phyloP scores from a whole-genome alignment of 2,329 filamentous ascomycete species.

The Huntiella omanensis region DNA sequence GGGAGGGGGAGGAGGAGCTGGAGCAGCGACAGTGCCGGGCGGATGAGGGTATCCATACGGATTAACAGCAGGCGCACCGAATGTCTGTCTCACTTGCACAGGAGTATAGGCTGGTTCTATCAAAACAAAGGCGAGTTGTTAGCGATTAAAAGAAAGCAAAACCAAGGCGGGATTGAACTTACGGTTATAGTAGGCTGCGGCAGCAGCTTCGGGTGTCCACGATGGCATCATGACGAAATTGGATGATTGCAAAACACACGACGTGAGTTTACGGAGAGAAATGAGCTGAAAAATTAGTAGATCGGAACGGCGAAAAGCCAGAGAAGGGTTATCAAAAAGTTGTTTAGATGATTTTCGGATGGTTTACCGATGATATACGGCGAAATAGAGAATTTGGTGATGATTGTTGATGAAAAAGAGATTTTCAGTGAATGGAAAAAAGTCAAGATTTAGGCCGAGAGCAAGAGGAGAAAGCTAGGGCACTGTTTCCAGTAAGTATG shows the following conservation, averaged over 20 bases:
- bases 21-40: constrained; percentile 14
- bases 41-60: constrained; percentile 17
- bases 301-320: not conserved
- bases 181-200: constrained; percentile 7
- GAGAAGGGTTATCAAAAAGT: not conserved
- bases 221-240: not conserved
- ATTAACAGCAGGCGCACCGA: constrained; percentile 23
- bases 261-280: not conserved
- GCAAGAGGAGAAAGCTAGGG: not conserved
- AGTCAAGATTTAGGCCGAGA: not conserved
- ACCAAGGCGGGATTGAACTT: not conserved
- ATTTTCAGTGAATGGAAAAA: not conserved
- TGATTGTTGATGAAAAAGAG: not conserved
- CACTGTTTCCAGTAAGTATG: not conserved
- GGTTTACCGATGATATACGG: not conserved
- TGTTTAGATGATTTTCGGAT: not conserved
- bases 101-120: constrained; percentile 38
- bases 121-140: not conserved
- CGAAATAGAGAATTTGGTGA: not conserved
- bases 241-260: no score
- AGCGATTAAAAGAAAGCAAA: not conserved
- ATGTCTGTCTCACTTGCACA: constrained; percentile 42
- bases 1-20: constrained; percentile 11
- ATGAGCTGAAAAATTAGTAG: constrained; percentile 8
- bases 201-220: constrained; percentile 1